These are phyloP conservation scores for Candida koratica DNA, from an alignment of 805 yeast genomes.

Conservation along the genomic window DNA sequence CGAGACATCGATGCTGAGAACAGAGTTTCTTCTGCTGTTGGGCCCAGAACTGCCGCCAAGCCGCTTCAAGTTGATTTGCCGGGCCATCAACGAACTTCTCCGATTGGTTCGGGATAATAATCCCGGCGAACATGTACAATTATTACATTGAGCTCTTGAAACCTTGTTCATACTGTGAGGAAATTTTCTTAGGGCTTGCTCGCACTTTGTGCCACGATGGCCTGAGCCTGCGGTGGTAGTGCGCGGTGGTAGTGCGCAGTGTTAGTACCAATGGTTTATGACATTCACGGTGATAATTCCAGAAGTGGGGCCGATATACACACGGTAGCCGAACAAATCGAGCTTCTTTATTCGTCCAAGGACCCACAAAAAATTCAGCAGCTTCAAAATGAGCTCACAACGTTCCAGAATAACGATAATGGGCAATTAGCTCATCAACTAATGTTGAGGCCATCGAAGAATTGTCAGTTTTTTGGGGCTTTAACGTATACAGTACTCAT, in stretches of 20 bases:
- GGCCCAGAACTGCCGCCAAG: conserved; percentile 20
- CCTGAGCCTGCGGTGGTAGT: too few species aligned
- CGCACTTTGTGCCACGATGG: too few species aligned
- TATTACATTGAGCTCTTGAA: conserved; percentile 50
- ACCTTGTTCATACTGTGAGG: conserved; percentile 21
- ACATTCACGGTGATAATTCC: too few species aligned
- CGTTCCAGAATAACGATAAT: conserved; percentile 49
- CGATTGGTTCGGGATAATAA: conserved; percentile 63
- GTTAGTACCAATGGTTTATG: too few species aligned
- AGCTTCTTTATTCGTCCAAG: conserved; percentile 40
- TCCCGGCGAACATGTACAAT: conserved; percentile 86
- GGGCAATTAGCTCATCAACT: conserved; percentile 58
- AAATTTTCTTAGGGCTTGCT: too few species aligned
- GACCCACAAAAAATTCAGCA: conserved; percentile 35
- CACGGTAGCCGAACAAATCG: too few species aligned
- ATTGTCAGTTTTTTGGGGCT: conserved; percentile 75
- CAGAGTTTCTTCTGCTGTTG: conserved; percentile 35
- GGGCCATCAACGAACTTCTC: conserved; percentile 53
- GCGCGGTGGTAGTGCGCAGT: too few species aligned
- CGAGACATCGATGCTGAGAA: conserved; percentile 40
- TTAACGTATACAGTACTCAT: conserved; percentile 67
- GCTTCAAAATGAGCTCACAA: conserved; percentile 55
- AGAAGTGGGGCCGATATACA: too few species aligned
- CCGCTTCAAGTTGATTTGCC: conserved; percentile 32
- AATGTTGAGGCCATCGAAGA: conserved; percentile 37